Conservation (phyloP, 2,329 filamentous ascomycete species). For the Pyrenochaeta sp. region DNA sequence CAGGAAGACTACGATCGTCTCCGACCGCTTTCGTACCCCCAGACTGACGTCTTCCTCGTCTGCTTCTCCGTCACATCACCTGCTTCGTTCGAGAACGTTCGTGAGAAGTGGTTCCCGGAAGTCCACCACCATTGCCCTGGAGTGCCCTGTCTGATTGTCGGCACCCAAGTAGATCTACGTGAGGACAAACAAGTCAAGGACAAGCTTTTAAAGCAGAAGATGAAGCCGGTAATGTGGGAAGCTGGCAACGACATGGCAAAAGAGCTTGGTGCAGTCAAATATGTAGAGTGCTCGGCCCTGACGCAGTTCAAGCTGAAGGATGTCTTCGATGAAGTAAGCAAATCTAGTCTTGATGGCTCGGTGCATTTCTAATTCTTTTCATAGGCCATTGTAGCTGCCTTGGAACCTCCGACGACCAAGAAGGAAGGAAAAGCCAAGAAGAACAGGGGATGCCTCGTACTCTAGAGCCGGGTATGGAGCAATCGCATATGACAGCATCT, state of each 20-base stretch:
- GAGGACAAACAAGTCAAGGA: slow-evolving; percentile 87
- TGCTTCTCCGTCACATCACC: slow-evolving; percentile 98
- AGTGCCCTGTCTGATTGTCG: slow-evolving; percentile 96
- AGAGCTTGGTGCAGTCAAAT: slow-evolving; percentile 97
- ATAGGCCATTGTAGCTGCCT: slow-evolving; percentile 91
- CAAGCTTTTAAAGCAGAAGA: slow-evolving; percentile 94
- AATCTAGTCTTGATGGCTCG: neutral
- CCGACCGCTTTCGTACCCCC: slow-evolving; percentile 94
- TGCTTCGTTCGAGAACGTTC: slow-evolving; percentile 98
- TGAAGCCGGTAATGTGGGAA: slow-evolving; percentile 89
- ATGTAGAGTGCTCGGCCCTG: slow-evolving; percentile 96
- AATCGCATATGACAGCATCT: slow-evolving; percentile 19
- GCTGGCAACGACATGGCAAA: slow-evolving; percentile 97
- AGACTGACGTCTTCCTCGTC: slow-evolving; percentile 98
- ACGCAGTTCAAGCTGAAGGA: slow-evolving; percentile 99
- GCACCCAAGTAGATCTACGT: slow-evolving; percentile 94
- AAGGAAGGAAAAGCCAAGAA: slow-evolving; percentile 66
- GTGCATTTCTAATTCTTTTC: slow-evolving; percentile 12
- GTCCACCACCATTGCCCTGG: slow-evolving; percentile 98
- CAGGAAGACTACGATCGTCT: slow-evolving; percentile 99
- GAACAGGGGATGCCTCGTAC: slow-evolving; percentile 45
- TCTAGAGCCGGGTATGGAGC: slow-evolving; percentile 31
- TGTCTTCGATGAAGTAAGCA: slow-evolving; percentile 93
- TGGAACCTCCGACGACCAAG: slow-evolving; percentile 79
- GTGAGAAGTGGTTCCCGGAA: slow-evolving; percentile 98